These are phyloP conservation scores for Aristolochia contorta DNA, from an alignment of 164 flowering plant species.

Conservation along the genomic window DNA sequence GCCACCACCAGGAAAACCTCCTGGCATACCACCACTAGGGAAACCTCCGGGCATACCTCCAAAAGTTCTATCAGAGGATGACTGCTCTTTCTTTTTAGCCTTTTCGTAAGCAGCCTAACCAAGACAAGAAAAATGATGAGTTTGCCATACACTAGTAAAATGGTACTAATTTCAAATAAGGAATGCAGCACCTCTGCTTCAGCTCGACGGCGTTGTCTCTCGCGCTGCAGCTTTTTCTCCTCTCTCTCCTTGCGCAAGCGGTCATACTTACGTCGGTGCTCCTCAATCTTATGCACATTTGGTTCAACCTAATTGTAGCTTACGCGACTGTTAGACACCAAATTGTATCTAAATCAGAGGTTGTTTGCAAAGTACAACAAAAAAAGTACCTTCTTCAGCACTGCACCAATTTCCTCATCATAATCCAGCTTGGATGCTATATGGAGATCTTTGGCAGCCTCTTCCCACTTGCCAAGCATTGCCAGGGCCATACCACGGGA, in stretches of 20 bases:
- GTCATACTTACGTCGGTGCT: conserved; percentile 86
- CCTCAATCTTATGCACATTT: conserved; percentile 84
- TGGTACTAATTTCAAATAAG: neutral
- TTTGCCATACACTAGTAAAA: neutral
- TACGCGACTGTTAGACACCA: conserved; percentile 10
- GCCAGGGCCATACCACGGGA: conserved; percentile 84
- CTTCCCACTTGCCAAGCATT: conserved; percentile 93
- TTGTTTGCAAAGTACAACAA: neutral
- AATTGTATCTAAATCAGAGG: neutral
- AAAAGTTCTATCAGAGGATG: conserved; percentile 54
- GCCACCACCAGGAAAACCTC: conserved; percentile 28
- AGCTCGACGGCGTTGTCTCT: conserved; percentile 72
- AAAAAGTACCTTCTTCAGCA: conserved; percentile 68
- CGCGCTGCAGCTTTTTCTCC: conserved; percentile 58
- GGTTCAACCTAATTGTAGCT: conserved; percentile 68
- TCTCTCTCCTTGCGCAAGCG: conserved; percentile 65
- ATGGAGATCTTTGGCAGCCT: conserved; percentile 93
- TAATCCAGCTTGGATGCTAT: conserved; percentile 80
- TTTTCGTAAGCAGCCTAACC: conserved; percentile 88
- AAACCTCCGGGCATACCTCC: conserved; percentile 50
- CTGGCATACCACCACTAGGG: conserved; percentile 37
- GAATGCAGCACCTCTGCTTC: conserved; percentile 57
- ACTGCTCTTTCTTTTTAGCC: conserved; percentile 77
- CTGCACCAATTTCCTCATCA: conserved; percentile 78
- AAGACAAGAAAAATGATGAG: neutral